phyloP scores from a whole-genome alignment of 352 stramenopile species.

The Globisporangium canariense region DNA sequence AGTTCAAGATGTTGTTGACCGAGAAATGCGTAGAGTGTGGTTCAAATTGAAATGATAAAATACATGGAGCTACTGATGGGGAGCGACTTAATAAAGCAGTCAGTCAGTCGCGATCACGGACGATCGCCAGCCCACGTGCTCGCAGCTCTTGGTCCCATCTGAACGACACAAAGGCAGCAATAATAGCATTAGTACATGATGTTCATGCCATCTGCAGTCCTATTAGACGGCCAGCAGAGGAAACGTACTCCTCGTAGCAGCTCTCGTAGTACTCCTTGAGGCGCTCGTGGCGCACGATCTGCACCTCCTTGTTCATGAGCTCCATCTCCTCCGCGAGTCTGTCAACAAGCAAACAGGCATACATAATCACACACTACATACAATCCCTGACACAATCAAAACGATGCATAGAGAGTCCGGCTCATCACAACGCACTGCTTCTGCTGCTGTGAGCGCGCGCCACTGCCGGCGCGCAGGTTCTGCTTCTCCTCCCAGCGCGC shows the following conservation, averaged over 20 bases:
- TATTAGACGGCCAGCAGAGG: not conserved
- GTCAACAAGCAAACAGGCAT: not conserved
- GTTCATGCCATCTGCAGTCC: not conserved
- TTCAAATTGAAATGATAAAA: too few species aligned
- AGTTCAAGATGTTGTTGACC: too few species aligned
- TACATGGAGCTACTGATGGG: not conserved
- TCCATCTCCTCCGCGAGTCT: conserved; percentile 72
- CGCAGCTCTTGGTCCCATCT: conserved; percentile 74
- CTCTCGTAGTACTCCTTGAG: conserved; percentile 71
- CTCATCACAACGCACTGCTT: conserved; percentile 38
- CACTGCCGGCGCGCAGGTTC: conserved; percentile 48
- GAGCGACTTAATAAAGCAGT: not conserved
- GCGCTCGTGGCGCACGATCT: conserved; percentile 59
- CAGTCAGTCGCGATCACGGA: conserved; percentile 61
- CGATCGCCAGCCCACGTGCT: conserved; percentile 62
- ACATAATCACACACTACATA: not conserved
- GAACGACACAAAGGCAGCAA: not conserved
- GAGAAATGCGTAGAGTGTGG: too few species aligned
- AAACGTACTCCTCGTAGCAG: conserved; percentile 64
- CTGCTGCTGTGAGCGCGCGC: conserved; percentile 44
- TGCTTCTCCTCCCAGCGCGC: conserved; percentile 79
- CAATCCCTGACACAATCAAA: not conserved
- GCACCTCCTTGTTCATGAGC: conserved; percentile 71
- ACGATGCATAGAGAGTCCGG: not conserved
- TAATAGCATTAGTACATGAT: not conserved